Base-by-base conservation (phyloP, 1,139 yeast species). In the Magnusiomyces paraingens region DNA sequence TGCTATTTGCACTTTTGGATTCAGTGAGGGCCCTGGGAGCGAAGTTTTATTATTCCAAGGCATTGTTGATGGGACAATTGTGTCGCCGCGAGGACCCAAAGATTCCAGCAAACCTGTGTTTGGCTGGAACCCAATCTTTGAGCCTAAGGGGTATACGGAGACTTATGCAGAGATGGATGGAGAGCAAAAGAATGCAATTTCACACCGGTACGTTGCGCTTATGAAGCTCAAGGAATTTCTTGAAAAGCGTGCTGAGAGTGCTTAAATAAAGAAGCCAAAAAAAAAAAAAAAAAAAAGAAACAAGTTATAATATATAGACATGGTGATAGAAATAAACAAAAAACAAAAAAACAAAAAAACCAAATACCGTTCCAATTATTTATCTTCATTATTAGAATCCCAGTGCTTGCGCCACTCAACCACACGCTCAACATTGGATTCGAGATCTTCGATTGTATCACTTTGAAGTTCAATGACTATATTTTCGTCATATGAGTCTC, bases 101-200 rank as follows among this genome's bases (percentile, higher is more conserved):
- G 50, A 36, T 5, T 35, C 43, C 15, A 96, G 98, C 2, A 83
- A 87, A 22, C 77, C 82, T 22, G 79, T 80, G 57, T 94, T 94
- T 67, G 99, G 99, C 2, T 94, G 97, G 96, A 97, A 93, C 71
- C 84, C 96, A 5, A 74, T 88, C 50, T 93, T 93, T 69, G 78
- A 84, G 71, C 98, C 99, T 2, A 71, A 73, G 41, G 95, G 93
- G 1, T 64, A 61, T 50, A 70, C 69, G 18, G 70, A 83, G 66
- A 91, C 98, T 39, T 73, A 86, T 67, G 98, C 98, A n/a, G 97
- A 93, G 70, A 82, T 94, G 93, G 83, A 79, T 55, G 86, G 86
- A 64, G 68, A 70, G 3, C 73, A 78, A 44, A 94, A 94, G 73
- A 91, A 93, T 69, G 69, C 78, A 15, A 86, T 93, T 59, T 85